Base-by-base conservation (phyloP, 2,329 filamentous ascomycete genomes). In the Passalora sequoiae region DNA sequence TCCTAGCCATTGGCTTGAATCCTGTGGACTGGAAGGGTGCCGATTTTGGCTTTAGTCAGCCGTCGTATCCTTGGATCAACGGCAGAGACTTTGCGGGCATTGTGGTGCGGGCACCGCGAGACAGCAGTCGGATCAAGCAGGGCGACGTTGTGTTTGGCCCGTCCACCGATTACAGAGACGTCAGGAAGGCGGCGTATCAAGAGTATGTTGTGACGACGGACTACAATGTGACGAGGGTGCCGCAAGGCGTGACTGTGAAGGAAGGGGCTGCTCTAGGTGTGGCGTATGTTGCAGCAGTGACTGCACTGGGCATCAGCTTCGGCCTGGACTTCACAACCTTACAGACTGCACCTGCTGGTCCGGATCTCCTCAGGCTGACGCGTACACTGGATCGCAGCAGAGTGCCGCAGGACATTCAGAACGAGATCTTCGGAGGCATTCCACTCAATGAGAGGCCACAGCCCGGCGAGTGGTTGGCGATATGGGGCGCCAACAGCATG, bases 401-500 rank as follows among this genome's bases (percentile, higher is more conserved):
- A 0, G 66, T 88, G 2, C 76, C 84, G 0, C 51, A 65, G 3
- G 84, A 89, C 56, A 76, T 87, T 5, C 65, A 72, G 2, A 60
- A 70, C 4, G 84, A 88, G 59, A 82, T 80, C 43, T 70, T 84
- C n/a, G 60, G 71, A 0, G 72, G 74, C 0, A 77, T 83, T 4
- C 51, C 59, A 0, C 57, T 66, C 1, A 55, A 61, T 0, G 80
- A 85, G 49, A 68, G 80, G 6, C 75, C 80, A 1, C 68, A 69
- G 30, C 54, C 64, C 0, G 83, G 81, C 0, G 84, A 89, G 47
- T 88, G 82, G 77, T 65, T 89, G 28, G 79, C 78, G 1, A 77
- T 89, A 35, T 89, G 84, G 84, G 84, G 84, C 44, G 84, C 78
- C 71, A 86, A 82, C 1, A 84, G 82, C 1, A 86, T 81, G 0